Evolutionary conservation across 2,329 filamentous ascomycete genomes (phyloP), one percentile per base, ranked within the genome.

Genomic region (Venturia aucupariae): DNA sequence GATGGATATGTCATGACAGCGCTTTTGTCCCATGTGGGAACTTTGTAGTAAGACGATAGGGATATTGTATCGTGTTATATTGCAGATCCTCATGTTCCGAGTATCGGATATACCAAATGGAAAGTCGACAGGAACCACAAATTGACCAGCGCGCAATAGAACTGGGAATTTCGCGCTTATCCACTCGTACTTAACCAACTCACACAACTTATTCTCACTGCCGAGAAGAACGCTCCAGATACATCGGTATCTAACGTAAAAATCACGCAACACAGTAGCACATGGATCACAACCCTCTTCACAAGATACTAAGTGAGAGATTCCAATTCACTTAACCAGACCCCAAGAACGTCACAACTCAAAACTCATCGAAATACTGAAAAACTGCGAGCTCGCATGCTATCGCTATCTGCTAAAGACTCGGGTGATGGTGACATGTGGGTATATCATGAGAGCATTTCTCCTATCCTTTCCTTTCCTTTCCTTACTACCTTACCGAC

Each of bases 1-100:
- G 68, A 75, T 75, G 76, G 77, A 75, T 68, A 75, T 72, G 73
- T 73, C 67, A 39, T 65, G 6, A 57, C 19, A 57, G 46, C 22
- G 24, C 22, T 27, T 11, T 15, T 3, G 46, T 51, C 8, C 10
- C 22, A 15, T 3, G 22, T n/a, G 3, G 13, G 4, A 5, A 51
- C 11, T 30, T 48, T n/a, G 22, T 48, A 27, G n/a, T 24, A 22
- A 51, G 22, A 51, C 46, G 4, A 51, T 13, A 13, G 22, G 24
- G 10, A 27, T 10, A 27, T 27, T 27, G 46, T 27, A 51, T 51
- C 46, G 13, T 27, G 11, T 51, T 13, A 5, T 15, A 35, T 1
- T 38, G 30, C 6, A n/a, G 17, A 4, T 30, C 13, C 48, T 24
- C 7, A n/a, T 4, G 6, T 24, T 48, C 2, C 44, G 24, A 15